These are phyloP conservation scores for Claviceps africana DNA, from an alignment of 2,329 filamentous ascomycete genomes.

Conservation along the genomic window DNA sequence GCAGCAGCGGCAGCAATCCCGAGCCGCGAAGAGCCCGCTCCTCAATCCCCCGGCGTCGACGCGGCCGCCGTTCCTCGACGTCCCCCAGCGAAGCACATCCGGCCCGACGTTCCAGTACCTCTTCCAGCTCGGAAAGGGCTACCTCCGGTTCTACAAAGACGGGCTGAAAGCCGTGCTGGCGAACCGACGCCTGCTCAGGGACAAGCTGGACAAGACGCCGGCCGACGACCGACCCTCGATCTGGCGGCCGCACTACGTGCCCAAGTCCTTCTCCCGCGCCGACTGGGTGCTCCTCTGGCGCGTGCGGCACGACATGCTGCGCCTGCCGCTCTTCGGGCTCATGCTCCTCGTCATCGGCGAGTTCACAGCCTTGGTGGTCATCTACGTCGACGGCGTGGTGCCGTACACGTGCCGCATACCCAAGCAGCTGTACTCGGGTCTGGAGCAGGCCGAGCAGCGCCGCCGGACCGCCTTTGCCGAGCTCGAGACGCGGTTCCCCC, in stretches of 20 bases:
- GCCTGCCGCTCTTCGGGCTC: slow-evolving; percentile 64
- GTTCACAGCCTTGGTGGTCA: slow-evolving; percentile 67
- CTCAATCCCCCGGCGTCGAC: slow-evolving; percentile 64
- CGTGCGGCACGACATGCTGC: slow-evolving; percentile 56
- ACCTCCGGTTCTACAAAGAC: slow-evolving; percentile 74
- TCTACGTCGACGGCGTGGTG: slow-evolving; percentile 55
- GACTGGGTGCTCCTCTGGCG: slow-evolving; percentile 59
- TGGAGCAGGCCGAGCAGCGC: slow-evolving; percentile 40
- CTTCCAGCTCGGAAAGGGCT: slow-evolving; percentile 55
- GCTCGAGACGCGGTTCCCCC: slow-evolving; percentile 18
- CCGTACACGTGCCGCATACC: slow-evolving; percentile 77
- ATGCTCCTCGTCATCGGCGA: slow-evolving; percentile 71
- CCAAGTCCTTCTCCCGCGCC: slow-evolving; percentile 37
- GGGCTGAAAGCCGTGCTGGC: slow-evolving; percentile 61
- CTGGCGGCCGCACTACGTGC: slow-evolving; percentile 19
- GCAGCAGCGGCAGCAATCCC: slow-evolving; percentile 10
- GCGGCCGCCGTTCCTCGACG: slow-evolving; percentile 52
- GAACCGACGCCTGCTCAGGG: slow-evolving; percentile 44
- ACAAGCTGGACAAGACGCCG: slow-evolving; percentile 29
- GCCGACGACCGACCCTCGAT: slow-evolving; percentile 38
- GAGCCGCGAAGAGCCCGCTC: slow-evolving; percentile 18
- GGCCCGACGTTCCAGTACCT: slow-evolving; percentile 30
- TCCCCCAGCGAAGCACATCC: slow-evolving; percentile 38
- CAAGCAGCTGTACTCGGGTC: slow-evolving; percentile 47
- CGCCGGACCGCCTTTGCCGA: slow-evolving; percentile 35